Conservation (phyloP, 2,329 filamentous ascomycete genomes). For the Pseudogymnoascus destructans region DNA sequence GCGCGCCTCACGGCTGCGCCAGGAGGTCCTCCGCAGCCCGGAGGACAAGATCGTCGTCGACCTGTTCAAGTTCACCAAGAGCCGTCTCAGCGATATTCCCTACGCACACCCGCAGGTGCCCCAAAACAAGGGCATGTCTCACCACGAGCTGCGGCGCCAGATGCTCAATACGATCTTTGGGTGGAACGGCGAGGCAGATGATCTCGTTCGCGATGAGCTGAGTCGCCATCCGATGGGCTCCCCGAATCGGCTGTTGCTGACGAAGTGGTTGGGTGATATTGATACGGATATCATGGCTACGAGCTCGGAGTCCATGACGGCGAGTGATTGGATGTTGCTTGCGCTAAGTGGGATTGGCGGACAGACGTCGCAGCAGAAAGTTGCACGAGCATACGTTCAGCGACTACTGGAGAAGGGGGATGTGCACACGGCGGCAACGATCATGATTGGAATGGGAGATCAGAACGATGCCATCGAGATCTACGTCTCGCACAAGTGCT, state of each 20-base stretch:
- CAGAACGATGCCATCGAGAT: conserved; percentile 91
- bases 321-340: conserved; percentile 92
- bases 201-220: conserved; percentile 75
- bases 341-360: conserved; percentile 80
- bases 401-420: conserved; percentile 81
- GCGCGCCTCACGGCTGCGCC: conserved; percentile 53
- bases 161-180: conserved; percentile 94
- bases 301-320: conserved; percentile 75
- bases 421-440: conserved; percentile 80
- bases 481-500: conserved; percentile 81
- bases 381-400: conserved; percentile 83
- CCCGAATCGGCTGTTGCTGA: conserved; percentile 65
- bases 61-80: conserved; percentile 74
- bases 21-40: conserved; percentile 69
- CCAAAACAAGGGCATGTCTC: conserved; percentile 49
- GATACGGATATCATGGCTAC: conserved; percentile 69
- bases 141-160: conserved; percentile 70
- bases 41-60: conserved; percentile 61
- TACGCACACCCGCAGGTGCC: conserved; percentile 55
- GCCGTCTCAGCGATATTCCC: conserved; percentile 67
- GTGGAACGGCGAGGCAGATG: conserved; percentile 75
- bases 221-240: conserved; percentile 60
- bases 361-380: conserved; percentile 68
- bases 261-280: conserved; percentile 86
- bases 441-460: conserved; percentile 85